phyloP scores from a whole-genome alignment of 805 yeast species.

The Yarrowia bubula region DNA sequence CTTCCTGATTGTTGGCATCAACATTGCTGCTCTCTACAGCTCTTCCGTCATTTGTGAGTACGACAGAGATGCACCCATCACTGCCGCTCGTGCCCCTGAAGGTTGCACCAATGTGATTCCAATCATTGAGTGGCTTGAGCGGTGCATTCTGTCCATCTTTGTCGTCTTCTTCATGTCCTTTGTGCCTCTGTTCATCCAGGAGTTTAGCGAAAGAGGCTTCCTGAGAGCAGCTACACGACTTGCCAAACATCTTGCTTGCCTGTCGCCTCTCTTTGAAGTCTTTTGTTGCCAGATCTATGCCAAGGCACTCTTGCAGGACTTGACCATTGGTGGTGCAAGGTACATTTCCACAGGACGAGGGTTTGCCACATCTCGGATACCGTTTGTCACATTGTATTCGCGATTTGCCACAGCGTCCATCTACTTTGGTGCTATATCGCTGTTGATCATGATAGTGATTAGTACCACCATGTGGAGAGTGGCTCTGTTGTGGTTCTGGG shows the following conservation, averaged over 20 bases:
- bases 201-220: constrained; percentile 72
- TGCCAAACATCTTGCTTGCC: constrained; percentile 62
- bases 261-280: constrained; percentile 76
- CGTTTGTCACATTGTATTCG: constrained; percentile 62
- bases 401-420: constrained; percentile 68
- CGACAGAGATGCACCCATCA: constrained; percentile 56
- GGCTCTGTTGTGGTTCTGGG: constrained; percentile 91
- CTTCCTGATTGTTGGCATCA: constrained; percentile 56
- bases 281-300: constrained; percentile 78
- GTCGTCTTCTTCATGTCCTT: constrained; percentile 72
- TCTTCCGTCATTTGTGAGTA: constrained; percentile 62
- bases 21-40: constrained; percentile 61
- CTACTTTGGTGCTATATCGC: constrained; percentile 58
- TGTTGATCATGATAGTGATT: constrained; percentile 54
- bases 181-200: constrained; percentile 74
- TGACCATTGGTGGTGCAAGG: constrained; percentile 75
- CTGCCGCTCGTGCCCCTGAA: constrained; percentile 58
- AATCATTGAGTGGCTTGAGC: constrained; percentile 68
- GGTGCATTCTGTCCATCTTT: constrained; percentile 71
- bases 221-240: constrained; percentile 64
- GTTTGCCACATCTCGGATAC: constrained; percentile 69
- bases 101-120: constrained; percentile 76
- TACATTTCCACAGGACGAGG: constrained; percentile 84
- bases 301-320: constrained; percentile 62
- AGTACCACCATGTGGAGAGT: constrained; percentile 72